Conservation (phyloP, 1,139 yeast genomes). For the Tardiomyces blankii region DNA sequence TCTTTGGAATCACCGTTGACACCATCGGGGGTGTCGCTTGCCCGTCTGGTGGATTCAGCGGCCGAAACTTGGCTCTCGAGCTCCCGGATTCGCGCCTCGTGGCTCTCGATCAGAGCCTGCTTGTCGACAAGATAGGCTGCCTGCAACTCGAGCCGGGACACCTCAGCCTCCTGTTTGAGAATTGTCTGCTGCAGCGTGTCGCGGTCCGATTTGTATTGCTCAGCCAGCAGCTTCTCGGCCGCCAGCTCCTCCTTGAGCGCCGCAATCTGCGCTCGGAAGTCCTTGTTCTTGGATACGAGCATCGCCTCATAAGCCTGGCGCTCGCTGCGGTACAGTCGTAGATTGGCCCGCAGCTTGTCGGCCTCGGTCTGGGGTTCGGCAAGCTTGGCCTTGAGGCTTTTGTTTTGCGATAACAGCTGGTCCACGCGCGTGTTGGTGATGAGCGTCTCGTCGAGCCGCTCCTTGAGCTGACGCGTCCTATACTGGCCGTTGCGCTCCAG, state of each 20-base stretch:
- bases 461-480: slow-evolving; percentile 31
- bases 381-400: slow-evolving; percentile 18
- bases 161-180: slow-evolving; percentile 3
- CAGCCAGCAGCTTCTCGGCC: slow-evolving; percentile 6
- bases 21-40: no score
- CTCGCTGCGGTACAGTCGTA: slow-evolving; percentile 21
- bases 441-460: slow-evolving; percentile 26
- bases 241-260: slow-evolving; percentile 18
- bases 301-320: slow-evolving; percentile 26
- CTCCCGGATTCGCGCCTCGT: neutral
- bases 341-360: slow-evolving; percentile 16
- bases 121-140: slow-evolving; percentile 4
- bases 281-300: slow-evolving; percentile 24
- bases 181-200: slow-evolving; percentile 2
- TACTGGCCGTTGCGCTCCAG: slow-evolving; percentile 41
- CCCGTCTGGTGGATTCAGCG: slow-evolving; percentile 1
- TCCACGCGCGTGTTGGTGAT: slow-evolving; percentile 22
- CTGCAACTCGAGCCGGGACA: slow-evolving; percentile 5
- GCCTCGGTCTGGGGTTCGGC: slow-evolving; percentile 21
- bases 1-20: slow-evolving; percentile 4
- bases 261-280: slow-evolving; percentile 18
- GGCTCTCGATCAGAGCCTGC: neutral
- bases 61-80: neutral
- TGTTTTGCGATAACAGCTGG: slow-evolving; percentile 20
- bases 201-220: slow-evolving; percentile 1